Percentiles rank a stretch among this genome's conserved stretches.
phyloP scores from a whole-genome alignment of 768 basidiomycete genomes.

The Multifurca ochricompacta region DNA sequence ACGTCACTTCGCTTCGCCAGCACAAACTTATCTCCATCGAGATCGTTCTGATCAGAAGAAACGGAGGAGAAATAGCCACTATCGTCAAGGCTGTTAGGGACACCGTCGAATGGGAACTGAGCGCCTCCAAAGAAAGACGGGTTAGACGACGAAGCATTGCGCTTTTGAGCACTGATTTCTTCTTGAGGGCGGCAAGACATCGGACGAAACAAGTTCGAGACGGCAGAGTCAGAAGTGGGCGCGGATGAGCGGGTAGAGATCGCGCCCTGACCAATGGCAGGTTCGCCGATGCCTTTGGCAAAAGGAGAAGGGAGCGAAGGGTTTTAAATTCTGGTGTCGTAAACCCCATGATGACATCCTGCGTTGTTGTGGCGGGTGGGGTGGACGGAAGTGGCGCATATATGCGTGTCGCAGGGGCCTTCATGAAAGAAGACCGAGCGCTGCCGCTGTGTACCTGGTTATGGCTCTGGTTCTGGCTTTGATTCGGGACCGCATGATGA shows the following conservation, averaged over 20 bases:
- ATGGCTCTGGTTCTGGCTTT: neutral
- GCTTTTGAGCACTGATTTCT: neutral
- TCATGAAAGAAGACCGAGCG: neutral
- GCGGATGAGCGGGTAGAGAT: neutral
- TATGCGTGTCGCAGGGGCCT: slow-evolving; percentile 6
- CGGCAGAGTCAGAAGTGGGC: neutral
- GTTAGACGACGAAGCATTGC: neutral
- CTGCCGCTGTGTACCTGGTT: neutral
- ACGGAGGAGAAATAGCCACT: slow-evolving; percentile 16
- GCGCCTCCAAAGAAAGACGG: neutral
- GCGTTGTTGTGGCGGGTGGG: neutral
- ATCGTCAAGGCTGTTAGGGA: neutral
- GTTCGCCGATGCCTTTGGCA: neutral
- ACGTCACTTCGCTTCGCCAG: neutral
- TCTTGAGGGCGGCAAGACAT: slow-evolving; percentile 1
- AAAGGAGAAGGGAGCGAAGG: slow-evolving; percentile 13
- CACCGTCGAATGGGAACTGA: slow-evolving; percentile 4
- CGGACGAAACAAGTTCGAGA: neutral
- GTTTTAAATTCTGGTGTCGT: slow-evolving; percentile 7
- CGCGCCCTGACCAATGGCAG: neutral
- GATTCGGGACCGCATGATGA: neutral
- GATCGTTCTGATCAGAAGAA: slow-evolving; percentile 3
- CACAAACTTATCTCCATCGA: neutral
- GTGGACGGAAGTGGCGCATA: slow-evolving; percentile 16
- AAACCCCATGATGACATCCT: neutral